Evolutionary conservation across 169 alveolate genomes (phyloP), one percentile per base, ranked within the genome.

Genomic region (Babesia bovis): DNA sequence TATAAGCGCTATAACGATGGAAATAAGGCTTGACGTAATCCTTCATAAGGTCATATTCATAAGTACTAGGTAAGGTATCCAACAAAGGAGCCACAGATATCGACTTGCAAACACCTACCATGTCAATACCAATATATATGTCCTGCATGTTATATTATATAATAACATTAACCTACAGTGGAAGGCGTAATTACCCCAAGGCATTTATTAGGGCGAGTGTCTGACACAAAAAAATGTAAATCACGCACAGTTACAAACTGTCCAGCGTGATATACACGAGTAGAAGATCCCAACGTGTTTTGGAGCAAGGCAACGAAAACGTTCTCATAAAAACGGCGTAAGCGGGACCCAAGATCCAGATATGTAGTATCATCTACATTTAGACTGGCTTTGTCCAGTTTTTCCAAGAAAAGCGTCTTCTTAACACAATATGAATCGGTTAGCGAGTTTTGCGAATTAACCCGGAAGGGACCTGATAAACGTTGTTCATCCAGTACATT

Each of bases 11-110:
- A 35, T 70, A 71, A 44, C 73, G 76, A 26, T 66, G 53, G 47
- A 89, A 71, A 44, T 65, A 84, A 1, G 93, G 92, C 53, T 74
- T 71, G 35, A 89, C 65, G 42, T 72, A 85, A 47, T 89, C 93
- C 47, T 82, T 61, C 26, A 81, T 58, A 45, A 89, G 61, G 57
- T 87, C 74, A 67, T 83, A 89, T 33, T 51, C 53, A 51, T 89
- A 89, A 13, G 82, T 75, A 45, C 77, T 67, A 26, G 93, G 93
- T 47, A 89, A 59, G 19, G 93, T 85, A 33, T 89, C 93, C 26
- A 72, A 47, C 53, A 85, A 67, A 0, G 93, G 92, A 23, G 85
- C 66, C 59, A 89, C 81, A 42, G 84, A 66, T 13, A 89, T 89
- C 6, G 77, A 52, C 30, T 60, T 36, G 61, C 66, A 89, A 52